phyloP scores from a whole-genome alignment of 148 eudicot species.

The Persicaria maculosa region DNA sequence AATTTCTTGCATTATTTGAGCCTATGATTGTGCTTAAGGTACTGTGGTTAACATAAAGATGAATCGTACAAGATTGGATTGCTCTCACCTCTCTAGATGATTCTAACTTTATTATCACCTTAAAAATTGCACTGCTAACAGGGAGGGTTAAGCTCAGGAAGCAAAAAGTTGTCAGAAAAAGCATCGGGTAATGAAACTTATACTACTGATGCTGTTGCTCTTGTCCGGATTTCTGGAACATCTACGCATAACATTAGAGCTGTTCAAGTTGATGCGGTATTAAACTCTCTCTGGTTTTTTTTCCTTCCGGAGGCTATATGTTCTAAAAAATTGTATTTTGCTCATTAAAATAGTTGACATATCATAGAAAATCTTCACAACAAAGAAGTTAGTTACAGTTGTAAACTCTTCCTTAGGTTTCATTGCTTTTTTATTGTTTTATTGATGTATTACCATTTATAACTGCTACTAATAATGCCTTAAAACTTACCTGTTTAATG shows the following conservation, averaged over 20 bases:
- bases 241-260: constrained; percentile 82
- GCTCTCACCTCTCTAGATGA: constrained; percentile 7
- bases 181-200: constrained; percentile 87
- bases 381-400: neutral
- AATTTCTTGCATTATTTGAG: constrained; percentile 81
- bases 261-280: constrained; percentile 85
- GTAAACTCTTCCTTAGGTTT: neutral
- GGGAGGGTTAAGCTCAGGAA: constrained; percentile 94
- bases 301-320: neutral
- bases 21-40: constrained; percentile 98
- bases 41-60: constrained; percentile 15
- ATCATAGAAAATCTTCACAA: neutral
- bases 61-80: neutral
- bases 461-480: neutral
- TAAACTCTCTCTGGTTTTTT: neutral
- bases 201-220: constrained; percentile 62
- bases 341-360: neutral
- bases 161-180: constrained; percentile 70
- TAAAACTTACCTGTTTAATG: neutral
- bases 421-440: neutral
- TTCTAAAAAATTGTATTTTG: neutral
- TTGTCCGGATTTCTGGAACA: constrained; percentile 79
- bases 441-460: neutral
- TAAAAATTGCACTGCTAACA: constrained; percentile 18
- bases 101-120: constrained; percentile 11